phyloP scores from a whole-genome alignment of 129 eudicot genomes.

The Escallonia herrerae region DNA sequence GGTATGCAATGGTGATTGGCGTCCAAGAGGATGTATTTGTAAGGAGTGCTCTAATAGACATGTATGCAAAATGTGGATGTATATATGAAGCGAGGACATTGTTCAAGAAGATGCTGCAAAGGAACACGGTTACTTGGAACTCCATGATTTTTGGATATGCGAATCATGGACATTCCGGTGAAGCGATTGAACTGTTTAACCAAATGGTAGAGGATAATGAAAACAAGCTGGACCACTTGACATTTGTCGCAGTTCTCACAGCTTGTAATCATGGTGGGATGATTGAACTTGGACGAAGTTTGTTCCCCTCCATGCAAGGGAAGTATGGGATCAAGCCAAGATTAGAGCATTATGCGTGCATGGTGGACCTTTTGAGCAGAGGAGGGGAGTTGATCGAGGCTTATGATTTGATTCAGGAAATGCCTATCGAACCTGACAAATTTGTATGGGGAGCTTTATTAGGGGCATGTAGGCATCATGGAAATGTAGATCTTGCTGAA shows the following conservation, averaged over 20 bases:
- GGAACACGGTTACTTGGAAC: slow-evolving; percentile 68
- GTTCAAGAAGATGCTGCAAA: slow-evolving; percentile 46
- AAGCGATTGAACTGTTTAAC: slow-evolving; percentile 50
- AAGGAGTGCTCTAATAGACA: slow-evolving; percentile 62
- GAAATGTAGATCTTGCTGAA: slow-evolving; percentile 57
- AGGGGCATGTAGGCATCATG: slow-evolving; percentile 69
- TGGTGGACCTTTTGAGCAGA: slow-evolving; percentile 71
- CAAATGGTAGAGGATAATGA: slow-evolving; percentile 47
- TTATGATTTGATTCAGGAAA: slow-evolving; percentile 39
- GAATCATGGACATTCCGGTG: slow-evolving; percentile 56
- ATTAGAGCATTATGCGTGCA: slow-evolving; percentile 79
- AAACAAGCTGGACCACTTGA: slow-evolving; percentile 49
- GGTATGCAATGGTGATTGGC: slow-evolving; percentile 46
- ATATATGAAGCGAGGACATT: slow-evolving; percentile 50
- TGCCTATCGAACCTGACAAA: slow-evolving; percentile 58
- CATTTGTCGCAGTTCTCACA: slow-evolving; percentile 65
- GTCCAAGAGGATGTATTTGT: slow-evolving; percentile 54
- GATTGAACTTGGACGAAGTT: slow-evolving; percentile 44
- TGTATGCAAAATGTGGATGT: slow-evolving; percentile 79
- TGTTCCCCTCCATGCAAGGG: slow-evolving; percentile 58
- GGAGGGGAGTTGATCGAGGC: slow-evolving; percentile 61
- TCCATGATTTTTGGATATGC: slow-evolving; percentile 83
- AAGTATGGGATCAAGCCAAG: slow-evolving; percentile 46
- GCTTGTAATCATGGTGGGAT: slow-evolving; percentile 70
- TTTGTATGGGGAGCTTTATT: slow-evolving; percentile 89